Conservation (phyloP, 2,329 filamentous ascomycete species). For the Epicoccum nigrum region DNA sequence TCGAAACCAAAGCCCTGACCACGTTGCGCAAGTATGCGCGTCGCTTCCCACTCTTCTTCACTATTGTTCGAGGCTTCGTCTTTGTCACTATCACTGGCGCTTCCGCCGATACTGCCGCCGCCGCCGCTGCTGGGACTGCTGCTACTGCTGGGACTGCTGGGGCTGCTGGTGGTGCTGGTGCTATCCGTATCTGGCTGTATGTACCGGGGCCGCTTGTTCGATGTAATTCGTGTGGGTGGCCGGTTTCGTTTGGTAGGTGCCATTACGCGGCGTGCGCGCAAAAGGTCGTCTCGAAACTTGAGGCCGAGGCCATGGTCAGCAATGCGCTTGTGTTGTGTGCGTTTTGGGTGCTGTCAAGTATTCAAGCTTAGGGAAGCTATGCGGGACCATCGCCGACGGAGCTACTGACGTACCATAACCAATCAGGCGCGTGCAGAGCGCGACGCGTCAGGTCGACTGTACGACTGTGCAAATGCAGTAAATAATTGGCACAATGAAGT, state of each 20-base stretch:
- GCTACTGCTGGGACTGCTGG: constrained; percentile 10
- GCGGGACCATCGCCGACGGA: constrained; percentile 10
- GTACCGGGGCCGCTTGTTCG: constrained; percentile 28
- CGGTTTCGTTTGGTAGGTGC: constrained; percentile 33
- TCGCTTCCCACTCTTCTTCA: constrained; percentile 18
- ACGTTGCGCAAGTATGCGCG: constrained; percentile 26
- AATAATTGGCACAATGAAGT: too few species aligned
- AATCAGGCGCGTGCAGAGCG: constrained; percentile 14
- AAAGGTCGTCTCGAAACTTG: background rate
- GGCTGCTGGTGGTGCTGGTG: constrained; percentile 8
- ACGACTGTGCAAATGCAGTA: background rate
- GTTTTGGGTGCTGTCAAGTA: constrained; percentile 6
- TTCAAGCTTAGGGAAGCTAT: constrained; percentile 1
- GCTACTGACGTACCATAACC: constrained; percentile 19
- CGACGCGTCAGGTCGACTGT: constrained; percentile 1
- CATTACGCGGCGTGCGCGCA: constrained; percentile 37
- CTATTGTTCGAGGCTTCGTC: background rate
- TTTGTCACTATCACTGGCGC: background rate
- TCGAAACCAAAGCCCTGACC: constrained; percentile 29
- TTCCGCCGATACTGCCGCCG: constrained; percentile 8
- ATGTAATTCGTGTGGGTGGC: constrained; percentile 11
- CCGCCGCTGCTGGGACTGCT: constrained; percentile 1
- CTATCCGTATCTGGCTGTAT: constrained; percentile 14
- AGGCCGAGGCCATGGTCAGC: constrained; percentile 30
- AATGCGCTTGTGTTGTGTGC: background rate